Conservation (phyloP, 345 rosid genomes). For the Durio zibethinus region DNA sequence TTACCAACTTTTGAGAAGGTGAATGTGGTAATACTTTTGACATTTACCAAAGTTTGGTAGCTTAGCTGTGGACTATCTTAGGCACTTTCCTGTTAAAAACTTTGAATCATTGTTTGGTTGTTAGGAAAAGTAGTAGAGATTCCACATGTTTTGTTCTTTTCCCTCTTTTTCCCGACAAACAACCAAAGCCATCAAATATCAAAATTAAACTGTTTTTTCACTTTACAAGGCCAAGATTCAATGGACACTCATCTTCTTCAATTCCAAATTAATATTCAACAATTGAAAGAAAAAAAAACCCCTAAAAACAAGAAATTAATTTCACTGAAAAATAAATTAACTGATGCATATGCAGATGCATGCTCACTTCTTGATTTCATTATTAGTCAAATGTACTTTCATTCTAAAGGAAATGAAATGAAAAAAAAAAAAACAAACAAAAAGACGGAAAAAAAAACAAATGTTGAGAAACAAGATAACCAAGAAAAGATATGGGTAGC, state of each 20-base stretch:
- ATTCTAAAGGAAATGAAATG: no score
- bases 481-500: slow-evolving; percentile 1
- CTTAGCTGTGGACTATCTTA: slow-evolving; percentile 5
- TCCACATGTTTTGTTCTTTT: slow-evolving; percentile 10
- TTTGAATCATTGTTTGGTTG: slow-evolving; percentile 11
- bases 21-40: not conserved
- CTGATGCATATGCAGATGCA: not conserved
- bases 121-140: slow-evolving; percentile 12
- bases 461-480: not conserved
- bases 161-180: slow-evolving; percentile 15
- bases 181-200: not conserved
- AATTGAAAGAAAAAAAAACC: not conserved
- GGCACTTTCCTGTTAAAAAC: slow-evolving; percentile 8
- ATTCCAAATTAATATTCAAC: not conserved
- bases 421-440: no score
- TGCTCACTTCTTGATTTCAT: not conserved
- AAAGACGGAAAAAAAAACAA: not conserved
- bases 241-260: no score
- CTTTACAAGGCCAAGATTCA: slow-evolving; percentile 8
- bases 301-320: not conserved
- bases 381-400: not conserved
- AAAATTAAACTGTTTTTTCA: not conserved
- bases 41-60: not conserved
- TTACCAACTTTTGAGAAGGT: not conserved
- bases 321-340: not conserved